phyloP scores from a whole-genome alignment of 371 early-diverging fungal species.

The Rhizopus sp. region DNA sequence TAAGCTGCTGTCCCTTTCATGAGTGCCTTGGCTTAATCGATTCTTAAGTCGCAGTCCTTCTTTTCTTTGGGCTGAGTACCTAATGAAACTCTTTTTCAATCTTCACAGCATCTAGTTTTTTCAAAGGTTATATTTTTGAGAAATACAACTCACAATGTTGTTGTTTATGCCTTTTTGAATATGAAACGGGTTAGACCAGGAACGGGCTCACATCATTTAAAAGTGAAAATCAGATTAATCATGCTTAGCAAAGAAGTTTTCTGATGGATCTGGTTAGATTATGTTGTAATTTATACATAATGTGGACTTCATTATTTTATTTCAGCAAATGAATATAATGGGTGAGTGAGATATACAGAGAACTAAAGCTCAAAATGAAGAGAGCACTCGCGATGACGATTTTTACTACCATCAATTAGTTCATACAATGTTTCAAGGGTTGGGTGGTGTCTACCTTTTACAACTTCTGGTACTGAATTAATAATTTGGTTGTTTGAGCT shows the following conservation, averaged over 20 bases:
- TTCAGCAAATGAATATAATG: slow-evolving; percentile 3
- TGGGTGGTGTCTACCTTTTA: slow-evolving; percentile 5
- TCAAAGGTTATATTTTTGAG: no score
- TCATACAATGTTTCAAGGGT: slow-evolving; percentile 3
- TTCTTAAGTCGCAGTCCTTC: no score
- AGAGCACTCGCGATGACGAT: slow-evolving; percentile 4
- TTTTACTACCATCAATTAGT: background rate
- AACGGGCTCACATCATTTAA: slow-evolving; percentile 14
- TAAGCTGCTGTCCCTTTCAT: no score
- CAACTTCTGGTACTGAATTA: slow-evolving; percentile 5
- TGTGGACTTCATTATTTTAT: slow-evolving; percentile 3
- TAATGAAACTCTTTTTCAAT: no score
- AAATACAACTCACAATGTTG: slow-evolving; percentile 16
- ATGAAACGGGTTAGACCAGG: slow-evolving; percentile 14
- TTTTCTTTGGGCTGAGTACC: no score
- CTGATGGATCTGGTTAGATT: slow-evolving; percentile 5
- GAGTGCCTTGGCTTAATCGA: no score
- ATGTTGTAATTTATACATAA: slow-evolving; percentile 3
- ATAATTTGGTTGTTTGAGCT: slow-evolving; percentile 17
- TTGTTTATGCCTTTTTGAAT: slow-evolving; percentile 5
- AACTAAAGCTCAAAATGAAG: slow-evolving; percentile 3
- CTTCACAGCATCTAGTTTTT: no score
- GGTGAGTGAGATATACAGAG: slow-evolving; percentile 1
- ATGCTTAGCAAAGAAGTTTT: slow-evolving; percentile 5
- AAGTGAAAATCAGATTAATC: slow-evolving; percentile 10